Percentiles rank a stretch among this genome's conserved stretches.
Conservation (phyloP, 441 rosid species). For the Raphanus hybrid region DNA sequence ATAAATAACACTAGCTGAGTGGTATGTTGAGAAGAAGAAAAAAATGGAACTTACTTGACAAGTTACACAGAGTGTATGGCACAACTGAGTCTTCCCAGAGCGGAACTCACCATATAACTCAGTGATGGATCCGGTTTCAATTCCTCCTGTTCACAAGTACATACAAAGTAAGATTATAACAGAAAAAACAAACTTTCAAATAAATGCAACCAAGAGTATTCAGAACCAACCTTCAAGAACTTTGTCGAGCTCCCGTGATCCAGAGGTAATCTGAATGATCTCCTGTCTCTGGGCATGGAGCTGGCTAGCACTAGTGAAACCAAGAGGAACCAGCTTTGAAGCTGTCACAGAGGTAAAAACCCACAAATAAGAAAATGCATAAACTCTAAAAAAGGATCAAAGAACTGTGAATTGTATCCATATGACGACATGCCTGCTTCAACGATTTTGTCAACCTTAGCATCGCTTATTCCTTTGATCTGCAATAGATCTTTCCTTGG, state of each 20-base stretch:
- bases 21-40: slow-evolving; percentile 5
- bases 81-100: slow-evolving; percentile 95
- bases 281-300: slow-evolving; percentile 92
- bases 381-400: background rate
- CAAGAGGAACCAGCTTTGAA: slow-evolving; percentile 89
- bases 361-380: background rate
- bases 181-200: background rate
- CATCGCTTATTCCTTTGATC: slow-evolving; percentile 96
- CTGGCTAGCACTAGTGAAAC: slow-evolving; percentile 93
- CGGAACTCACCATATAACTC: slow-evolving; percentile 97
- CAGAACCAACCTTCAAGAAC: slow-evolving; percentile 73
- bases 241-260: slow-evolving; percentile 93
- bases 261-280: slow-evolving; percentile 95
- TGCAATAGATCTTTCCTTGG: slow-evolving; percentile 97
- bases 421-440: slow-evolving; percentile 74
- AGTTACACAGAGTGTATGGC: slow-evolving; percentile 95
- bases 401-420: slow-evolving; percentile 6
- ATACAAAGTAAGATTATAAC: slow-evolving; percentile 20
- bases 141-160: slow-evolving; percentile 61
- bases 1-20: slow-evolving; percentile 16
- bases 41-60: slow-evolving; percentile 72
- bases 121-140: slow-evolving; percentile 96
- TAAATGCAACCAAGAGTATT: background rate
- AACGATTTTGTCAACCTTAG: slow-evolving; percentile 89
- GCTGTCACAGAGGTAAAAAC: slow-evolving; percentile 54